phyloP scores from a whole-genome alignment of 495 filamentous ascomycete species.

The Neurospora terricola region DNA sequence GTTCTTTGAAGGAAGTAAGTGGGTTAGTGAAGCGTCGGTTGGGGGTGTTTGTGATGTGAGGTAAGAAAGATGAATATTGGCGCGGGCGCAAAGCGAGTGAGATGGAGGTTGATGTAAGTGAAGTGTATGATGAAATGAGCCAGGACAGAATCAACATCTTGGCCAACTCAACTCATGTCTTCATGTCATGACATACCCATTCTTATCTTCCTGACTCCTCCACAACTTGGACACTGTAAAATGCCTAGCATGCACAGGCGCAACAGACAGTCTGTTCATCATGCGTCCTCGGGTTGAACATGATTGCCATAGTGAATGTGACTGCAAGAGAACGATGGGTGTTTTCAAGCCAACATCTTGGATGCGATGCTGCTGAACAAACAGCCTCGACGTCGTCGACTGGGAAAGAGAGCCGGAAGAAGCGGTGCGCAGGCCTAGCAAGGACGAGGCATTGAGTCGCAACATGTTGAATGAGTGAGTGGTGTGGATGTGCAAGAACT shows the following conservation, averaged over 20 bases:
- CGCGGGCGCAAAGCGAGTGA: not conserved
- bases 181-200: not conserved
- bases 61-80: not conserved
- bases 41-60: not conserved
- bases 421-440: not conserved
- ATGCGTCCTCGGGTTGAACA: not conserved
- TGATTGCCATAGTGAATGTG: not conserved
- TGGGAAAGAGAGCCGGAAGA: not conserved
- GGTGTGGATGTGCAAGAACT: not conserved
- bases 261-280: not conserved
- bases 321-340: not conserved
- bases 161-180: not conserved
- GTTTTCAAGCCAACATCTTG: not conserved
- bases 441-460: not conserved
- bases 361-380: not conserved
- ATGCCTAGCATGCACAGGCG: conserved; percentile 39
- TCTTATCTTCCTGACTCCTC: conserved; percentile 1
- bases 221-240: not conserved
- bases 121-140: not conserved
- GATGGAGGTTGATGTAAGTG: not conserved
- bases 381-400: not conserved
- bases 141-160: not conserved
- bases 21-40: not conserved
- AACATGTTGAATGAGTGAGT: not conserved
- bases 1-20: not conserved